These are phyloP conservation scores for Aechmea fasciata DNA, from an alignment of 176 grass and related monocot genomes.

Conservation along the genomic window DNA sequence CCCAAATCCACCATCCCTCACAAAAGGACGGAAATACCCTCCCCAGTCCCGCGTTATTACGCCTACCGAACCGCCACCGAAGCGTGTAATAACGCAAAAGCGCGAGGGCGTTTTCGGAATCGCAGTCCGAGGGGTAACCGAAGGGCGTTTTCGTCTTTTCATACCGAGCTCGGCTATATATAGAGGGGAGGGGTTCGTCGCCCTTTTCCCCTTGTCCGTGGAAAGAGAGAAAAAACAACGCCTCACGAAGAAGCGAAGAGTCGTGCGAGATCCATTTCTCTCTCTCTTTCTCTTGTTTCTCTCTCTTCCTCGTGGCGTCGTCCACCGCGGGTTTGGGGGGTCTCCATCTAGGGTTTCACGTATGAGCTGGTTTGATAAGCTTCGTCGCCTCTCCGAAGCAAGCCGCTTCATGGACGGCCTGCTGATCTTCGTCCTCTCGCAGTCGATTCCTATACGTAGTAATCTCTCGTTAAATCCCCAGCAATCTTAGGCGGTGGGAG, in stretches of 20 bases:
- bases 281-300: not conserved
- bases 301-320: conserved; percentile 2
- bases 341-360: conserved; percentile 31
- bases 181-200: not conserved
- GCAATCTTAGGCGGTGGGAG: conserved; percentile 36
- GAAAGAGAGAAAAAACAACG: not conserved
- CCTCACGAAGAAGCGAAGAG: not conserved
- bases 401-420: conserved; percentile 78
- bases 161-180: conserved; percentile 16
- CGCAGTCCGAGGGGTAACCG: not conserved
- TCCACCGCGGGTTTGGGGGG: conserved; percentile 31
- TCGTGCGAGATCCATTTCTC: not conserved
- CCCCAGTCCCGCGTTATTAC: not conserved
- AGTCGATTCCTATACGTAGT: conserved; percentile 96
- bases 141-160: conserved; percentile 21
- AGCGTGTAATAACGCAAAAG: not conserved
- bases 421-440: conserved; percentile 89
- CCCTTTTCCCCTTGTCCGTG: not conserved
- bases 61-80: not conserved
- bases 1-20: not conserved
- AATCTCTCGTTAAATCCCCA: conserved; percentile 15
- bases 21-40: not conserved
- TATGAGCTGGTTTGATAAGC: conserved; percentile 72
- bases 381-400: conserved; percentile 38
- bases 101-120: not conserved